Percentiles rank a stretch among this genome's conserved stretches.
These are phyloP conservation scores for Nepenthes mirabilis DNA, from an alignment of 148 eudicot species.

Conservation along the genomic window DNA sequence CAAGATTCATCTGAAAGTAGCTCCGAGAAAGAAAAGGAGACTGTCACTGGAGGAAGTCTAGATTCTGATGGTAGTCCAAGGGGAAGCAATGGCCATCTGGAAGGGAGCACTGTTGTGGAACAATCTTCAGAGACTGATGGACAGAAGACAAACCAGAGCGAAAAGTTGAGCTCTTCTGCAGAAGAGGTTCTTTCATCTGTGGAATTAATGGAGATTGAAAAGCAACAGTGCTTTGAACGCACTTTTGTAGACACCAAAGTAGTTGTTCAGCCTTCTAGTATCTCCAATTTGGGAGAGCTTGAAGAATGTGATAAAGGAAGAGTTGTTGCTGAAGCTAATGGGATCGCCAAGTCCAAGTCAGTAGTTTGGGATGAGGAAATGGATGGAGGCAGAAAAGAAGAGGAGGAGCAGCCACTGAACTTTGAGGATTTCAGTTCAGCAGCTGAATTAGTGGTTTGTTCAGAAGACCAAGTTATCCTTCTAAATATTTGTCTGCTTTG, in stretches of 20 bases:
- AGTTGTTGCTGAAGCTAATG: conserved; percentile 20
- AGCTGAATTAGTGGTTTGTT: conserved; percentile 73
- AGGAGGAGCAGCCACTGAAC: conserved; percentile 39
- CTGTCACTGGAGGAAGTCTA: conserved; percentile 8
- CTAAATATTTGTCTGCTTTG: background rate
- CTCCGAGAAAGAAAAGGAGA: conserved; percentile 56
- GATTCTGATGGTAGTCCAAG: conserved; percentile 17
- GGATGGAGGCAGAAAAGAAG: conserved; percentile 10
- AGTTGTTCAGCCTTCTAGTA: conserved; percentile 4
- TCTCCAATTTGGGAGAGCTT: conserved; percentile 11
- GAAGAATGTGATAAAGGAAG: background rate
- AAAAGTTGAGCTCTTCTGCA: conserved; percentile 4
- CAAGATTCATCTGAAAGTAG: conserved; percentile 34
- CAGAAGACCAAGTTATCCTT: background rate
- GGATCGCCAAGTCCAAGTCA: conserved; percentile 7
- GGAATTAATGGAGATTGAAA: conserved; percentile 12
- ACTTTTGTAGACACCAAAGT: background rate
- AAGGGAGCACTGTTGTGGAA: conserved; percentile 8
- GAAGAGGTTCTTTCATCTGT: conserved; percentile 11
- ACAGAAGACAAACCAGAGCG: conserved; percentile 12
- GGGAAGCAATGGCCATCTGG: conserved; percentile 14
- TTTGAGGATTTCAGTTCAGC: conserved; percentile 50
- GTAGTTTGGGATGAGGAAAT: conserved; percentile 17
- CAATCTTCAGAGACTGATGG: conserved; percentile 17
- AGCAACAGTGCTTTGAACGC: conserved; percentile 7